Evolutionary conservation across 805 yeast species (phyloP).

Genomic region (Lachancea sp.): DNA sequence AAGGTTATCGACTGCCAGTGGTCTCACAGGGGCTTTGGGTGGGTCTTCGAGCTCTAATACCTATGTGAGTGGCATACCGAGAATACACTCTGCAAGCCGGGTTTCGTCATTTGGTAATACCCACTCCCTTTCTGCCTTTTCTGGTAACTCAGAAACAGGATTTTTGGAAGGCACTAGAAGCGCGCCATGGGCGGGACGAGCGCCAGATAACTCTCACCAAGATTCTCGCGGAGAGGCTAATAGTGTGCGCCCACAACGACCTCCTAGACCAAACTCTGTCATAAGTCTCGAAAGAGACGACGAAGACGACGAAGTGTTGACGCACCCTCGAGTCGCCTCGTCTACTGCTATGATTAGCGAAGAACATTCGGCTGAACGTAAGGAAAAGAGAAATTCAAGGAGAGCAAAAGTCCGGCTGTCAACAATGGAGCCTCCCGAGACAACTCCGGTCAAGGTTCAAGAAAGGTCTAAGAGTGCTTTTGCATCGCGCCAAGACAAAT

Average conservation of each 20-base stretch:
- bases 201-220: too few species aligned
- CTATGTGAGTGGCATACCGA: not conserved
- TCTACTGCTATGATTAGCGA: not conserved
- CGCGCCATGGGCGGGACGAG: not conserved
- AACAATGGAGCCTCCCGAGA: not conserved
- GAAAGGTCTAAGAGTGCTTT: not conserved
- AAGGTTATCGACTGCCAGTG: constrained; percentile 15
- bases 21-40: not conserved
- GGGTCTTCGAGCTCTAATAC: constrained; percentile 5
- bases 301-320: not conserved
- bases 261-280: constrained; percentile 5
- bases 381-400: not conserved
- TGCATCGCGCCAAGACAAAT: constrained; percentile 3
- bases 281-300: constrained; percentile 4
- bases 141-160: not conserved
- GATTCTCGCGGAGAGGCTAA: too few species aligned
- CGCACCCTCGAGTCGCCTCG: not conserved
- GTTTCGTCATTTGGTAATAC: not conserved
- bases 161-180: not conserved
- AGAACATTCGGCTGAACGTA: not conserved
- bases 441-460: not conserved
- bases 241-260: constrained; percentile 6
- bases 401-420: not conserved
- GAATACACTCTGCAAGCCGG: not conserved
- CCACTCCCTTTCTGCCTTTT: not conserved